A percentile compares a stretch with the other conserved stretches of the same genome.
Conservation (phyloP, 2,329 filamentous ascomycete genomes). For the Claviceps sp. region DNA sequence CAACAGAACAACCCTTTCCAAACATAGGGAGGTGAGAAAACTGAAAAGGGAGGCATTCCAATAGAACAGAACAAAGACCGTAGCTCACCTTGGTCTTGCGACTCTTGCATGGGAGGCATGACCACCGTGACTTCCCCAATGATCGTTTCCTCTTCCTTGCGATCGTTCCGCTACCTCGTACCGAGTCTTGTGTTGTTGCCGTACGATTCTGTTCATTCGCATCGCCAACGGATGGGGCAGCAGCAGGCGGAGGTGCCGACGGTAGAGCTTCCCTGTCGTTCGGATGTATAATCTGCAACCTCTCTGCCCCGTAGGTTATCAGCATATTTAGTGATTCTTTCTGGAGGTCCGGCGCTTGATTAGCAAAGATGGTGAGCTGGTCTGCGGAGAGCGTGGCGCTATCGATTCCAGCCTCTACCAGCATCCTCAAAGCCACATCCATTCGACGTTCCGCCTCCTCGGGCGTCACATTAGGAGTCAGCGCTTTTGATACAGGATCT, state of each 20-base stretch:
- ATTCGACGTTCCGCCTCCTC: conserved; percentile 37
- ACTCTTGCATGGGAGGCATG: conserved; percentile 23
- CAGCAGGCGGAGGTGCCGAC: conserved; percentile 13
- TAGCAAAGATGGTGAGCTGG: conserved; percentile 46
- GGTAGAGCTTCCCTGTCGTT: conserved; percentile 20
- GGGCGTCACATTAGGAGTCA: conserved; percentile 23
- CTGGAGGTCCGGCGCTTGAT: conserved; percentile 43
- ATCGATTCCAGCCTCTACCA: conserved; percentile 34
- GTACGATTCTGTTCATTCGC: conserved; percentile 9
- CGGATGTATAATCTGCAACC: conserved; percentile 43
- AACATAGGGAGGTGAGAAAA: too few species aligned
- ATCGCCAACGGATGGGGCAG: conserved; percentile 12
- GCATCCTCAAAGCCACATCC: conserved; percentile 33
- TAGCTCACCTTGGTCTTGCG: conserved; percentile 25
- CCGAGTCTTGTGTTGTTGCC: conserved; percentile 19
- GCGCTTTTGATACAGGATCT: conserved; percentile 7
- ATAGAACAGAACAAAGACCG: not conserved
- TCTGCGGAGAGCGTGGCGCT: conserved; percentile 37
- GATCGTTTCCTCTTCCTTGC: conserved; percentile 10
- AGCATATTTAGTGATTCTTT: conserved; percentile 42
- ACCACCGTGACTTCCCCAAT: conserved; percentile 17
- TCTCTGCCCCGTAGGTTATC: conserved; percentile 42
- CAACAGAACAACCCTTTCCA: not conserved
- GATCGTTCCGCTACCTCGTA: conserved; percentile 8
- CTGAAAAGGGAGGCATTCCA: not conserved